Conservation (phyloP, 139 green algal genomes). For the Chlamydomonas eustigma region DNA sequence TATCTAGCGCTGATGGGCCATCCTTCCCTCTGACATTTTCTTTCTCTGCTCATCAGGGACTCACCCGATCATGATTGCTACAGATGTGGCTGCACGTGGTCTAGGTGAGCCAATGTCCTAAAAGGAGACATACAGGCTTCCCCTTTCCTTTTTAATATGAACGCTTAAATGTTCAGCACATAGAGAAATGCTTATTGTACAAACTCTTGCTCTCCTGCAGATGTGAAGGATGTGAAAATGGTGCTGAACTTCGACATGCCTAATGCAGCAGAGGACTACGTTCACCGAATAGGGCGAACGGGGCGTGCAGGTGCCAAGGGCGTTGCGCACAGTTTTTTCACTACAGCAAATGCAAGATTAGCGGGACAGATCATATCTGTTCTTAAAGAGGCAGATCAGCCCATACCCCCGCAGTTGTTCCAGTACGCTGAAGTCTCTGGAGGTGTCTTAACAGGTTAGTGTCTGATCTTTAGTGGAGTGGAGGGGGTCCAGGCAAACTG, state of each 20-base stretch:
- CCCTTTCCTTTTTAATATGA: not conserved
- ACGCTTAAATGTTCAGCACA: not conserved
- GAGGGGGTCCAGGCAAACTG: no score
- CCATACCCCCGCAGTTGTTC: constrained; percentile 5
- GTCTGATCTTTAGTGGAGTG: no score
- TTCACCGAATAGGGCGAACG: constrained; percentile 86
- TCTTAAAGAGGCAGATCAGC: constrained; percentile 54
- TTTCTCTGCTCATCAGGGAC: constrained; percentile 19
- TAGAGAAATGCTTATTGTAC: not conserved
- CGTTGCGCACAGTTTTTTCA: constrained; percentile 84
- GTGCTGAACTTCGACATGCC: constrained; percentile 91
- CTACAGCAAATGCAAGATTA: constrained; percentile 57
- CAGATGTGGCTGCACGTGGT: constrained; percentile 86
- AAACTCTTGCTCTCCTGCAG: constrained; percentile 37
- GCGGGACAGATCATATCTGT: constrained; percentile 69
- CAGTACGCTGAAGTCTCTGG: constrained; percentile 14
- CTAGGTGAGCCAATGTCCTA: constrained; percentile 79
- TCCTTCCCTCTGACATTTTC: not conserved
- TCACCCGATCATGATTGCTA: constrained; percentile 91
- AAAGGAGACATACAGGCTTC: not conserved
- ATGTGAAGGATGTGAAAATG: constrained; percentile 89
- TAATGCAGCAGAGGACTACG: constrained; percentile 87
- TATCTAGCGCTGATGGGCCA: not conserved
- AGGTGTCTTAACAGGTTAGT: no score
- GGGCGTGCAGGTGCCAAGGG: constrained; percentile 79